phyloP scores from a whole-genome alignment of 345 rosid species.

The Geranium rotundifolium region DNA sequence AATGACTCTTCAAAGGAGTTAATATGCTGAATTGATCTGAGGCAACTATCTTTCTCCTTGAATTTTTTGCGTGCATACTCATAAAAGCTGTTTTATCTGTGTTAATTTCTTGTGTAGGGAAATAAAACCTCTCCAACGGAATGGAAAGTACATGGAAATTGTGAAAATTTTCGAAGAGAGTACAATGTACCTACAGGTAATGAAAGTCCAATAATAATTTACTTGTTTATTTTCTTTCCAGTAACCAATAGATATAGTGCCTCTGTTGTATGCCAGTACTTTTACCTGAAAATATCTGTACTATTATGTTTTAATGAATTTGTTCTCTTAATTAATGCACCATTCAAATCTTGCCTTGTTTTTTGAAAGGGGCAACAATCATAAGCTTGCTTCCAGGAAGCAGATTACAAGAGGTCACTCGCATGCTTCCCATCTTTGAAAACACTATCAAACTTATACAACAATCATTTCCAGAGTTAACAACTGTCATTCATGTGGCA shows the following conservation, averaged over 20 bases:
- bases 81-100: not conserved
- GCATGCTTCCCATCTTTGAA: conserved; percentile 78
- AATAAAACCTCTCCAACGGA: conserved; percentile 20
- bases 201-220: conserved; percentile 1
- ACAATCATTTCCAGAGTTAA: conserved; percentile 35
- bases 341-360: conserved; percentile 2
- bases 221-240: not conserved
- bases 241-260: too few relatives aligned
- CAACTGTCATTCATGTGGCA: conserved; percentile 60
- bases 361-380: conserved; percentile 46
- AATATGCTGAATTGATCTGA: not conserved
- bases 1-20: not conserved
- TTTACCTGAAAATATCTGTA: not conserved
- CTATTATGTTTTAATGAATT: too few relatives aligned
- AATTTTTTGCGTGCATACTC: not conserved
- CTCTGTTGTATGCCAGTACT: not conserved
- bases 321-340: not conserved
- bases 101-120: conserved; percentile 25
- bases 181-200: conserved; percentile 55
- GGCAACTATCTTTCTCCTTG: not conserved
- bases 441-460: conserved; percentile 40
- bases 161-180: conserved; percentile 29
- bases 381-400: conserved; percentile 85
- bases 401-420: conserved; percentile 78
- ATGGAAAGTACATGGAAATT: conserved; percentile 38